Percentiles rank a stretch among this genome's conserved stretches.
Evolutionary conservation across 2,329 filamentous ascomycete species (phyloP).

Genomic region (Apiospora arundinis): DNA sequence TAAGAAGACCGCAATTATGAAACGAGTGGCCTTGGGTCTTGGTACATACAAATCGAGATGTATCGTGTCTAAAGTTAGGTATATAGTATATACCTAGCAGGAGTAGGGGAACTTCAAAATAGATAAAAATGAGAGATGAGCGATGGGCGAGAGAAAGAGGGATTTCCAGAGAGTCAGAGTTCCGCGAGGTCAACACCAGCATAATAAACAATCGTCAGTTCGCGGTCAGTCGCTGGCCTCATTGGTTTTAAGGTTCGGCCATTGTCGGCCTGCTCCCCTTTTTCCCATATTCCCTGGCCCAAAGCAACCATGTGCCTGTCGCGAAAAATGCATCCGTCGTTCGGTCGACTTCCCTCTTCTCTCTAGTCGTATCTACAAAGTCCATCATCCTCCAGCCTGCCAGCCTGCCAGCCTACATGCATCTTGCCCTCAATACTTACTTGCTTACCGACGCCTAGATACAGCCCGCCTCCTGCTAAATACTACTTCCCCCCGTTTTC

Average conservation of each 20-base stretch:
- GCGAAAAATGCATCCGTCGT: neutral
- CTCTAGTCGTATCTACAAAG: neutral
- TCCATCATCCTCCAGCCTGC: no score
- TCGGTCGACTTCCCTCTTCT: neutral
- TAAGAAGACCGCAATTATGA: neutral
- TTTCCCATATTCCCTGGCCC: neutral
- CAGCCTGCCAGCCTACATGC: neutral
- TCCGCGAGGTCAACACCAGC: neutral
- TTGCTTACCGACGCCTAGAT: no score
- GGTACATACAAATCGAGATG: neutral
- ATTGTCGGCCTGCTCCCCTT: constrained; percentile 1
- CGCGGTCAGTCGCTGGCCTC: neutral
- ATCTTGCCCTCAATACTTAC: neutral
- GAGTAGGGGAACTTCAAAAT: no score
- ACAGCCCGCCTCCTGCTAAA: neutral
- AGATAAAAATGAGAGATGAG: neutral
- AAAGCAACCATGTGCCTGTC: constrained; percentile 8
- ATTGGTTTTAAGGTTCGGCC: constrained; percentile 9
- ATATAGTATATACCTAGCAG: no score
- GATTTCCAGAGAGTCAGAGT: neutral
- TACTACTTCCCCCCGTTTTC: neutral
- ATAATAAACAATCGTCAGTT: constrained; percentile 5
- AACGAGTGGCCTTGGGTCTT: neutral
- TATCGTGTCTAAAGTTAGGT: neutral
- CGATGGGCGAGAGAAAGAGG: neutral